Evolutionary conservation across 2,329 filamentous ascomycete genomes (phyloP).

Genomic region (Colletotrichum sp.): DNA sequence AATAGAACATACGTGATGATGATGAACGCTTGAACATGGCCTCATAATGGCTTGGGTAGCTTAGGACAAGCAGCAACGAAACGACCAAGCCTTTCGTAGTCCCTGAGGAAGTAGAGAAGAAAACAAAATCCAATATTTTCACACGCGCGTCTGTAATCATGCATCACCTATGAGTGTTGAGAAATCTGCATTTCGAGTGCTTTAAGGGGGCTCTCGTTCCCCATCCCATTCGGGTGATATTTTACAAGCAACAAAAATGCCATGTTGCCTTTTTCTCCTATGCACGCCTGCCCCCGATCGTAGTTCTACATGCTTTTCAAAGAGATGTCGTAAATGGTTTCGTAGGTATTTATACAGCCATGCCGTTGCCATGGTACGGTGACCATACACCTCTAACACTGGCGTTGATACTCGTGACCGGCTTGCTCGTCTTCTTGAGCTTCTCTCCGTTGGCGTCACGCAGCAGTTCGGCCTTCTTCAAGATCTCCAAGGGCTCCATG

Average conservation of each 20-base stretch:
- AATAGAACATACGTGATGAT: slow-evolving; percentile 11
- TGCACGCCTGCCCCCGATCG: not conserved
- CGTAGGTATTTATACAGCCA: slow-evolving; percentile 47
- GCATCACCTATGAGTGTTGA: not conserved
- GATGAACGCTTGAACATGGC: slow-evolving; percentile 7
- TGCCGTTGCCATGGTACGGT: slow-evolving; percentile 68
- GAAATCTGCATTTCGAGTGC: slow-evolving; percentile 1
- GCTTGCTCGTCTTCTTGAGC: slow-evolving; percentile 66
- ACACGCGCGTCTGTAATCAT: not conserved
- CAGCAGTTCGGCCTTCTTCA: slow-evolving; percentile 77
- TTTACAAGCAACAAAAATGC: slow-evolving; percentile 15
- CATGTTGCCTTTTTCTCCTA: not conserved
- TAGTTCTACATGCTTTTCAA: slow-evolving; percentile 9
- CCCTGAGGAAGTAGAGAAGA: not conserved
- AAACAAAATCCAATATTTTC: slow-evolving; percentile 10
- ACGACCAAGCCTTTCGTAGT: not conserved
- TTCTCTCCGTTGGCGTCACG: slow-evolving; percentile 79
- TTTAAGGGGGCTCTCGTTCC: not conserved
- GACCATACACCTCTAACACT: slow-evolving; percentile 75
- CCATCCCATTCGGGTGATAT: slow-evolving; percentile 1
- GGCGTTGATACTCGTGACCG: slow-evolving; percentile 66
- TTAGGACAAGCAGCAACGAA: not conserved
- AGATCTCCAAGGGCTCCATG: slow-evolving; percentile 77
- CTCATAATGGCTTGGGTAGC: not conserved
- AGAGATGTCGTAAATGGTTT: not conserved